Evolutionary conservation across 768 basidiomycete genomes (phyloP).

Genomic region (Phallus indusiatus): DNA sequence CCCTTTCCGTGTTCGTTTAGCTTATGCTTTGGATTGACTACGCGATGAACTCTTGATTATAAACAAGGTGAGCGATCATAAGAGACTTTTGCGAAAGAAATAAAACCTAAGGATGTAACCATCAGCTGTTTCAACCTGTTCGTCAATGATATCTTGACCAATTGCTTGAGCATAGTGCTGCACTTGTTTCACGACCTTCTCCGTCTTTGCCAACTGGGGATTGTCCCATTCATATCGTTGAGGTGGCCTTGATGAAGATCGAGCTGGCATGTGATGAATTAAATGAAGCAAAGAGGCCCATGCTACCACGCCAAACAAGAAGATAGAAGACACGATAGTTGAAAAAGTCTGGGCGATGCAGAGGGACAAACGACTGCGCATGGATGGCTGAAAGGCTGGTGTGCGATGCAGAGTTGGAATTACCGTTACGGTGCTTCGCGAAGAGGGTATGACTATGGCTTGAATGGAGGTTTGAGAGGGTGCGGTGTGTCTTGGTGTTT

Average conservation of each 20-base stretch:
- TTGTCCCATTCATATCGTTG: slow-evolving; percentile 28
- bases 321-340: slow-evolving; percentile 26
- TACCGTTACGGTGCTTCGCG: background rate
- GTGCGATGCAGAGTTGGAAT: background rate
- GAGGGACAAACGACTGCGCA: background rate
- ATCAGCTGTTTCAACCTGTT: slow-evolving; percentile 36
- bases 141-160: slow-evolving; percentile 35
- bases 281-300: slow-evolving; percentile 26
- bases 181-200: slow-evolving; percentile 31
- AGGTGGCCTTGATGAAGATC: slow-evolving; percentile 16
- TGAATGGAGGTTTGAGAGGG: background rate
- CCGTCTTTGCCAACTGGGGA: slow-evolving; percentile 25
- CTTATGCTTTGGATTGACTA: slow-evolving; percentile 25
- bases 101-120: slow-evolving; percentile 28
- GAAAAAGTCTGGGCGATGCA: slow-evolving; percentile 7
- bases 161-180: slow-evolving; percentile 33
- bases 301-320: slow-evolving; percentile 30
- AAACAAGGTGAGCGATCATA: background rate
- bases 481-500: background rate
- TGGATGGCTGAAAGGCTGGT: background rate
- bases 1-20: slow-evolving; percentile 18
- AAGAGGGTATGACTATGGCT: background rate
- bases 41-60: slow-evolving; percentile 21
- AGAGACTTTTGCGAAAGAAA: background rate
- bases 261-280: slow-evolving; percentile 11